phyloP scores from a whole-genome alignment of 2,329 filamentous ascomycete genomes.

The Sphaerulina vaccinii region DNA sequence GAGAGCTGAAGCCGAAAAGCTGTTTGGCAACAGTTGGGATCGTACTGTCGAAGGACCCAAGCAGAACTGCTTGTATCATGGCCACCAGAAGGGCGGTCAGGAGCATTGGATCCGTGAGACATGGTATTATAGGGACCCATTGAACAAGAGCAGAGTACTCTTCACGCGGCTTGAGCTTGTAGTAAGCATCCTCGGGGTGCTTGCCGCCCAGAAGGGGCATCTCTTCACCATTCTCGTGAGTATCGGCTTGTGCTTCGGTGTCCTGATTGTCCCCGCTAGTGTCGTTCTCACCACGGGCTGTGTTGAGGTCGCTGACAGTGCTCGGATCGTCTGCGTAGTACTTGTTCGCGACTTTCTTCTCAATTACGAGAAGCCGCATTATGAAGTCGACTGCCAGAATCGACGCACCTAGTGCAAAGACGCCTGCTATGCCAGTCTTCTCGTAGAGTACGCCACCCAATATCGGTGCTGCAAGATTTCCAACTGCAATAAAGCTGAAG shows the following conservation, averaged over 20 bases:
- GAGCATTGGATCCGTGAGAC: conserved; percentile 43
- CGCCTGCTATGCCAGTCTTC: conserved; percentile 57
- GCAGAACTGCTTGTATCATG: conserved; percentile 46
- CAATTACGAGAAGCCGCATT: conserved; percentile 61
- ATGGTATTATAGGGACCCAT: conserved; percentile 51
- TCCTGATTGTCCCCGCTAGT: conserved; percentile 20
- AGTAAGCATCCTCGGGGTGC: conserved; percentile 39
- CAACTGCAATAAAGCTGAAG: conserved; percentile 59
- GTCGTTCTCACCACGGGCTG: conserved; percentile 19
- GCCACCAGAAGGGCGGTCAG: conserved; percentile 42
- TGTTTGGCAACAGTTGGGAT: conserved; percentile 46
- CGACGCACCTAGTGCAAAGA: conserved; percentile 57
- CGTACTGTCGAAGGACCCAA: conserved; percentile 50
- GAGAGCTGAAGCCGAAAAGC: conserved; percentile 47
- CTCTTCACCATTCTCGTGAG: conserved; percentile 34
- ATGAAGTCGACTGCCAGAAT: conserved; percentile 59
- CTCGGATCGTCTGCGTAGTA: conserved; percentile 40
- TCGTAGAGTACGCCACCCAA: conserved; percentile 62
- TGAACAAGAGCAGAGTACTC: conserved; percentile 42
- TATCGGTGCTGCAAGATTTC: conserved; percentile 57
- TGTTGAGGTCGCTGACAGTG: conserved; percentile 22
- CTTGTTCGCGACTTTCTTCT: conserved; percentile 57
- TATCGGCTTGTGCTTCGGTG: conserved; percentile 10
- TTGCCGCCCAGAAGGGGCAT: conserved; percentile 40
- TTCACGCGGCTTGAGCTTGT: conserved; percentile 42